phyloP scores from a whole-genome alignment of 305 asterid species.

The Fraxinus angustifolia region DNA sequence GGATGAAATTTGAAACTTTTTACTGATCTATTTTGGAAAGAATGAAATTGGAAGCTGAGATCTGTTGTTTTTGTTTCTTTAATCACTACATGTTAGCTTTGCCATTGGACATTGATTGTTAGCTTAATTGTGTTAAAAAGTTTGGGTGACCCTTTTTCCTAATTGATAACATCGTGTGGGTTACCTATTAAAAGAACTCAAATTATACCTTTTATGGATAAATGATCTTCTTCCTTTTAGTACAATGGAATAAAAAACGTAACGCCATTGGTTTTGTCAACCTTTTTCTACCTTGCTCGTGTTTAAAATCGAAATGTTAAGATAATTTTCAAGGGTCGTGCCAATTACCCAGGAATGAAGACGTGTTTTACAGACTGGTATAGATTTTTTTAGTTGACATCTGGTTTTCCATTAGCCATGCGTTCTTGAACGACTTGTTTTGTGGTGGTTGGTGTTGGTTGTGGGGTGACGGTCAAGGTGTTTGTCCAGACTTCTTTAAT shows the following conservation, averaged over 20 bases:
- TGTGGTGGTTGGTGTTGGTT: not conserved
- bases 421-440: not conserved
- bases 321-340: not conserved
- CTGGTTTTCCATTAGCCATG: not conserved
- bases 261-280: not conserved
- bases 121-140: not conserved
- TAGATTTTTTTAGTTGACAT: not conserved
- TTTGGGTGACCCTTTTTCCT: not conserved
- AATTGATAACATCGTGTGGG: not conserved
- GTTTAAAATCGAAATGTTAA: not conserved
- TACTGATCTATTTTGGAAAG: not conserved
- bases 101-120: not conserved
- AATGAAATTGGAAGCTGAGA: not conserved
- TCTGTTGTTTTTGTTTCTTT: not conserved
- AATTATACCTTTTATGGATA: not conserved
- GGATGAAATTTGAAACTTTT: not conserved
- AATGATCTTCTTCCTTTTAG: not conserved
- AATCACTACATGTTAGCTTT: not conserved
- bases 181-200: not conserved
- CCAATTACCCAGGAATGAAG: not conserved
- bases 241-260: not conserved
- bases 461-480: not conserved
- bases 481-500: not conserved
- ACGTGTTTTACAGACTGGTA: not conserved
- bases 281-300: not conserved